phyloP scores from a whole-genome alignment of 2,329 filamentous ascomycete genomes.

The Magnaporthales sp. region DNA sequence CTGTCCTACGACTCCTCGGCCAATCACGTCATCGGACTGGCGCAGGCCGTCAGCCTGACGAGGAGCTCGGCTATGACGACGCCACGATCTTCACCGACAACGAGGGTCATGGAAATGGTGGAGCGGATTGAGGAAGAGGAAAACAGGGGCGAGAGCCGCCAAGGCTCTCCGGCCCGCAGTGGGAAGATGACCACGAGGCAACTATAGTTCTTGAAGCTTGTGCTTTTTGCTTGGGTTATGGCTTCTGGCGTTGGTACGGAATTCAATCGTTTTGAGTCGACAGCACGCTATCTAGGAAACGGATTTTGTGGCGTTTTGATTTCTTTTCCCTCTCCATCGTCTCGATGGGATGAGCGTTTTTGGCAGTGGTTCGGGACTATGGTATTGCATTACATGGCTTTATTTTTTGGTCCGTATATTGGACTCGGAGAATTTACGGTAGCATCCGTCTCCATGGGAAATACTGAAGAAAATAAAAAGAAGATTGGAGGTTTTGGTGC shows the following conservation, averaged over 20 bases:
- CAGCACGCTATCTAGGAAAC: neutral
- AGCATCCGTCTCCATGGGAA: neutral
- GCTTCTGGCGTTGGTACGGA: neutral
- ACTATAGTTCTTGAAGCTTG: neutral
- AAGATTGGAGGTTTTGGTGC: neutral
- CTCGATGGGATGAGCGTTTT: neutral
- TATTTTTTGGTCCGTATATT: neutral
- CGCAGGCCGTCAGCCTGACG: constrained; percentile 33
- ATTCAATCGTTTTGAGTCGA: neutral
- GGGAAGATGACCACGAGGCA: neutral
- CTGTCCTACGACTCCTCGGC: constrained; percentile 4
- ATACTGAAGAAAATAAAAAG: neutral
- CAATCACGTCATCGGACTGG: constrained; percentile 20
- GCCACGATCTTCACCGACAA: constrained; percentile 12
- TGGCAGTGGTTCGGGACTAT: neutral
- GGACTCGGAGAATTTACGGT: neutral
- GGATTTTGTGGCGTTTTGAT: neutral
- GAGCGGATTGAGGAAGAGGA: constrained; percentile 38
- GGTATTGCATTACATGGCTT: neutral
- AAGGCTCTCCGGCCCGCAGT: constrained; percentile 26
- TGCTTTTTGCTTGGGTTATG: neutral
- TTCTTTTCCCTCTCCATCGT: neutral
- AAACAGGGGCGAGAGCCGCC: constrained; percentile 22
- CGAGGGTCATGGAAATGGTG: constrained; percentile 46
- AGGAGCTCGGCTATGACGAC: constrained; percentile 5